Percentiles rank a stretch among this genome's conserved stretches.
phyloP scores from a whole-genome alignment of 2,329 filamentous ascomycete genomes.

The Neurospora crassa region DNA sequence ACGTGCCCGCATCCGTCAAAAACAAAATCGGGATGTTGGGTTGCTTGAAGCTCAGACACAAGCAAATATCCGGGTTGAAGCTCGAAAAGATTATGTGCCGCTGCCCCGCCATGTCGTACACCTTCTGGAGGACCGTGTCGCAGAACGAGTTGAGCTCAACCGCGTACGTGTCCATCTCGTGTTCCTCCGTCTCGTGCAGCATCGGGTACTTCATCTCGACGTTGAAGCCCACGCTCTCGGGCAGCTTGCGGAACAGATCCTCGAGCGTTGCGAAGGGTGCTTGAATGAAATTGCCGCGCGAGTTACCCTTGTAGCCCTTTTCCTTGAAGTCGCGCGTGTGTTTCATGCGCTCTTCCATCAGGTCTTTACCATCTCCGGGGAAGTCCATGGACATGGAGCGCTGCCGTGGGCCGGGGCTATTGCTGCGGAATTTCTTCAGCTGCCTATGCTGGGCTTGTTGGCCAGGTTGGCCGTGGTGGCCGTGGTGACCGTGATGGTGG shows the following conservation, averaged over 20 bases:
- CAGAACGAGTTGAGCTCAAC: conserved; percentile 96
- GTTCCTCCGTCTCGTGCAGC: conserved; percentile 88
- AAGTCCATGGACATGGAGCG: conserved; percentile 48
- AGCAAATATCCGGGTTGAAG: conserved; percentile 95
- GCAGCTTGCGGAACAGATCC: conserved; percentile 80
- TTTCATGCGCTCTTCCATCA: conserved; percentile 78
- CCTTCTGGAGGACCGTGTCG: conserved; percentile 81
- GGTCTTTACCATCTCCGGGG: conserved; percentile 16
- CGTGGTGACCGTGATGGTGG: background rate
- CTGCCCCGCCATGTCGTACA: conserved; percentile 73
- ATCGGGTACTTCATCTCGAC: conserved; percentile 99
- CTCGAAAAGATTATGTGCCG: conserved; percentile 96
- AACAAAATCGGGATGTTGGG: conserved; percentile 94
- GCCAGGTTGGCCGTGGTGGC: background rate
- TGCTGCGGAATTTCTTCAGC: conserved; percentile 22
- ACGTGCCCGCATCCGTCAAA: conserved; percentile 80
- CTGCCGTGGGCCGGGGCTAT: conserved; percentile 26
- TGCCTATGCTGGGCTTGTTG: conserved; percentile 19
- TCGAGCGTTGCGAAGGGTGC: conserved; percentile 92
- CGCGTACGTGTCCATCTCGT: conserved; percentile 93
- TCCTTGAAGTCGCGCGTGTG: conserved; percentile 91
- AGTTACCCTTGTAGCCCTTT: conserved; percentile 94
- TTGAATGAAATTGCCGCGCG: conserved; percentile 87
- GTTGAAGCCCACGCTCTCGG: conserved; percentile 83
- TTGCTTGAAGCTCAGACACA: conserved; percentile 92